A percentile compares a stretch with the other conserved stretches of the same genome.
Evolutionary conservation across 1,284 basidiomycete species (phyloP).

Genomic region (Ceratobasidium sp.): DNA sequence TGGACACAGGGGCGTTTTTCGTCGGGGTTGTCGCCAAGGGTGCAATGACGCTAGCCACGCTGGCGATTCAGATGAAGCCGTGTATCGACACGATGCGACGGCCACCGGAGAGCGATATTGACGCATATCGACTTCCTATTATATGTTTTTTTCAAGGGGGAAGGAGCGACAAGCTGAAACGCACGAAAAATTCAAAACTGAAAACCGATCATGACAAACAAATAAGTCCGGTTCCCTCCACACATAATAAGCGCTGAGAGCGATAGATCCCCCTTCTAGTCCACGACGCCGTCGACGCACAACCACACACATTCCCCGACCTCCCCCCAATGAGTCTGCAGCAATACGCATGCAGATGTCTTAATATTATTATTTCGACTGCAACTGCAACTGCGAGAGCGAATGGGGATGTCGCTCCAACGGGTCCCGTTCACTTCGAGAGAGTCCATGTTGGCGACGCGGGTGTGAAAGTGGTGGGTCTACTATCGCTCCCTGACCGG

Average conservation of each 20-base stretch:
- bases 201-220: too few species aligned
- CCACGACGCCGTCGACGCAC: conserved; percentile 16
- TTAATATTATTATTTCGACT: conserved; percentile 42
- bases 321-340: conserved; percentile 32
- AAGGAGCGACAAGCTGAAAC: conserved; percentile 24
- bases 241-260: conserved; percentile 37
- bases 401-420: background rate
- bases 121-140: background rate
- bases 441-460: conserved; percentile 68
- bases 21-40: conserved; percentile 8
- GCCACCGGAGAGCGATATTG: background rate
- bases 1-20: conserved; percentile 11
- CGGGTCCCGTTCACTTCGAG: conserved; percentile 57
- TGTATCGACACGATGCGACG: conserved; percentile 1
- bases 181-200: conserved; percentile 21
- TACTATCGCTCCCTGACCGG: background rate
- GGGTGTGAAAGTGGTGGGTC: conserved; percentile 68
- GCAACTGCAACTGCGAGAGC: conserved; percentile 7
- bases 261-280: conserved; percentile 24
- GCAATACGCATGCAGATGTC: conserved; percentile 44
- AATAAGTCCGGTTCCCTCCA: conserved; percentile 5
- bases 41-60: conserved; percentile 5
- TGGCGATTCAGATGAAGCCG: background rate
- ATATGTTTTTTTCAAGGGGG: conserved; percentile 1
- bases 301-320: conserved; percentile 6